Conservation (phyloP, 2,329 filamentous ascomycete species). For the Cordyceps tenuipes region DNA sequence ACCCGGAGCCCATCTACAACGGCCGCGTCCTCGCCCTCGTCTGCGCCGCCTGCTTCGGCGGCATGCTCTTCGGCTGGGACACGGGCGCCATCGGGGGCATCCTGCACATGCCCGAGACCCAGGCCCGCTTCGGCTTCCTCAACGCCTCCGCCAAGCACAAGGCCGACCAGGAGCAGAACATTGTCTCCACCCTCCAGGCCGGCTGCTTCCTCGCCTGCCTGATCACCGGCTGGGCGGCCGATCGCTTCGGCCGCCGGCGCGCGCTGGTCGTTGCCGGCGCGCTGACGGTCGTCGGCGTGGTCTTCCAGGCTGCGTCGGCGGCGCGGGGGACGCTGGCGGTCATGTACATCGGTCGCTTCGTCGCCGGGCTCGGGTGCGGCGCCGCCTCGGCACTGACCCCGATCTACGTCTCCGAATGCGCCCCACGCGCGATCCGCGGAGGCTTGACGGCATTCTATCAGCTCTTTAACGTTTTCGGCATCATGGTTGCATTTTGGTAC, state of each 20-base stretch:
- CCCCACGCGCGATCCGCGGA: conserved; percentile 42
- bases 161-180: conserved; percentile 53
- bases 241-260: conserved; percentile 45
- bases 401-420: conserved; percentile 40
- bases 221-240: conserved; percentile 43
- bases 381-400: conserved; percentile 38
- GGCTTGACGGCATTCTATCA: conserved; percentile 43
- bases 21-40: conserved; percentile 60
- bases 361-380: conserved; percentile 42
- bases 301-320: conserved; percentile 55
- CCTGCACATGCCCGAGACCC: conserved; percentile 50
- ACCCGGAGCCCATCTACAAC: conserved; percentile 60
- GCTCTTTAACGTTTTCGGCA: conserved; percentile 38
- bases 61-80: conserved; percentile 43
- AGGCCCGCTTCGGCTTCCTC: conserved; percentile 33
- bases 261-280: conserved; percentile 48
- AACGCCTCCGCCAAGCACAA: conserved; percentile 20
- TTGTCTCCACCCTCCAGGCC: conserved; percentile 63
- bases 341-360: conserved; percentile 58
- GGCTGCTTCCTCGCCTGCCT: conserved; percentile 60
- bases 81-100: conserved; percentile 63
- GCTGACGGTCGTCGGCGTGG: conserved; percentile 51
- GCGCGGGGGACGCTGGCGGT: conserved; percentile 43
- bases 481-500: conserved; percentile 35
- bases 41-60: conserved; percentile 59